Evolutionary conservation across 2,329 filamentous ascomycete genomes (phyloP).

Genomic region (Cadophora gregata): DNA sequence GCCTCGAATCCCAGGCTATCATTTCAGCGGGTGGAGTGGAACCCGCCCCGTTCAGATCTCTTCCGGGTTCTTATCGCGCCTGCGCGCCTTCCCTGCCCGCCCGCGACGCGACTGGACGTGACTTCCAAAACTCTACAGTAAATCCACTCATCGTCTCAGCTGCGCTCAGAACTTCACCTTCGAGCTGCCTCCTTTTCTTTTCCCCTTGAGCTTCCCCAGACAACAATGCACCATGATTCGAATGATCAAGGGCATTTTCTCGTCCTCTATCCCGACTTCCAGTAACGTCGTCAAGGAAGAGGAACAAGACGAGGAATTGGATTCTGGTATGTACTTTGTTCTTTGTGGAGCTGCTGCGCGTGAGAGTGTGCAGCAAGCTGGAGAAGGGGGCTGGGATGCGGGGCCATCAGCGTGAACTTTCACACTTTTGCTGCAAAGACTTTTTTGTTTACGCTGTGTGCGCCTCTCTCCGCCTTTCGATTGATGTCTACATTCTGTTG

Average conservation of each 20-base stretch:
- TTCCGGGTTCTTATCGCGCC: constrained; percentile 12
- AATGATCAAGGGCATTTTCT: constrained; percentile 13
- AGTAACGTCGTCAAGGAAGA: constrained; percentile 2
- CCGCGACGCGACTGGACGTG: constrained; percentile 5
- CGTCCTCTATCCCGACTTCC: constrained; percentile 5
- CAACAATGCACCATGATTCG: constrained; percentile 8
- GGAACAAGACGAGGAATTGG: not conserved
- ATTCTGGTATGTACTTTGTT: not conserved
- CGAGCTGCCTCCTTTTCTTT: not conserved
- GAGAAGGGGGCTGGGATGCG: constrained; percentile 8
- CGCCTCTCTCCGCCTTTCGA: not conserved
- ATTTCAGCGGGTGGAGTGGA: not conserved
- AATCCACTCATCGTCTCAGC: constrained; percentile 5
- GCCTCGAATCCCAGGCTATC: constrained; percentile 10
- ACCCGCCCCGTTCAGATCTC: not conserved
- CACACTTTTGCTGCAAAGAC: constrained; percentile 5
- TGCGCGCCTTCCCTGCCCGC: not conserved
- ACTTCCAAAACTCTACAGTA: not conserved
- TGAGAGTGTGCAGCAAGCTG: not conserved
- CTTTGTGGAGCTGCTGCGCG: not conserved
- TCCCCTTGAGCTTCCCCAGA: not conserved
- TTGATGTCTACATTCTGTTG: not conserved
- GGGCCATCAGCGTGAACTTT: constrained; percentile 13
- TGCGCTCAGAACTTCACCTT: constrained; percentile 5
- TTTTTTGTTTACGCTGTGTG: not conserved